Base-by-base conservation (phyloP, 2,329 filamentous ascomycete species). In the Fusarium concolor region DNA sequence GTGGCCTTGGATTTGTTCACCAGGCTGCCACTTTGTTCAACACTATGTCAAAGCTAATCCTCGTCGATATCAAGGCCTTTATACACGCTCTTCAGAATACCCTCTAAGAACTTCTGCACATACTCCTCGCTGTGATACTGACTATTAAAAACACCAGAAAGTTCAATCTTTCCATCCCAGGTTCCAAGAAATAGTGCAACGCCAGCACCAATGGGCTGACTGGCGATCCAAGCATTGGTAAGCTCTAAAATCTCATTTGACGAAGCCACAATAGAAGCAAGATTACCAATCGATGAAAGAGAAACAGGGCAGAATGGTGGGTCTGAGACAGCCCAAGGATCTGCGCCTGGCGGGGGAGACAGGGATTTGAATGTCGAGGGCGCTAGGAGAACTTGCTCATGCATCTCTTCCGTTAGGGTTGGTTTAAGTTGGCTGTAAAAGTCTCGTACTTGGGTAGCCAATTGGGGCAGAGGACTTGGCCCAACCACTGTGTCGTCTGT, bases 401-500 rank as follows among this genome's bases (percentile, higher is more conserved):
- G 20, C 0, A 28, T 12, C 3, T n/a, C 5, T 1, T 7, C 12
- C 3, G 17, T 37, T 14, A 14, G 5, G 1, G 3, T n/a, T 18
- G 35, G 12, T 2, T 42, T 58, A 6, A 49, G 2, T 2, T 22
- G 29, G 8, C 12, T 33, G 0, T 59, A 49, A 2, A 57, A n/a
- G 4, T 49, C 42, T 24, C 17, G 42, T 6, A 58, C 42, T 1
- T 31, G 1, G 2, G 12, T 15, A 2, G 28, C 53, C 3, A 42
- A 6, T 10, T 17, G 4, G 9, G 35, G 3, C 4, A 59, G 4
- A 3, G 15, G 7, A n/a, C 18, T 38, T 2, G 6, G 2, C 0
- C 4, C 2, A 10, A 14, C 0, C 0, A 7, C 5, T 12, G 20
- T 18, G 1, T 3, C 17, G 1, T 15, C 17, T 2, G 8, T 4